Evolutionary conservation across 768 basidiomycete genomes (phyloP).

Genomic region (Cytidiella melzeri): DNA sequence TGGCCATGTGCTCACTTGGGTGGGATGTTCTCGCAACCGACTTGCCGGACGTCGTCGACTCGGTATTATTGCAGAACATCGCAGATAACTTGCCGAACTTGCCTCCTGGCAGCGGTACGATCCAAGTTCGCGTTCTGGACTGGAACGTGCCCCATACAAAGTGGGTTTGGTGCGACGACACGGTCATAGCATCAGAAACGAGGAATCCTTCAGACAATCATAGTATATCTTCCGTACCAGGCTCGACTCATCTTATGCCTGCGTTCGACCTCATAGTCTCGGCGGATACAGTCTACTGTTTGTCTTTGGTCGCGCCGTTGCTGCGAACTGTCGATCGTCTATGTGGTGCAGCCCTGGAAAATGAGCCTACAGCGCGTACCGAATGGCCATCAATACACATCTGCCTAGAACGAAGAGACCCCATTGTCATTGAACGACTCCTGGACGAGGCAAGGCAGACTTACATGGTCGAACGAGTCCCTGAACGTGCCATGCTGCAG

Average conservation of each 20-base stretch:
- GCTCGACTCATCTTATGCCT: slow-evolving; percentile 30
- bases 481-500: slow-evolving; percentile 51
- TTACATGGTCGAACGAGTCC: slow-evolving; percentile 52
- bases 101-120: slow-evolving; percentile 33
- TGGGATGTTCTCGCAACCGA: slow-evolving; percentile 80
- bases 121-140: slow-evolving; percentile 63
- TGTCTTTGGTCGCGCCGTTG: slow-evolving; percentile 59
- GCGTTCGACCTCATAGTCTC: slow-evolving; percentile 76
- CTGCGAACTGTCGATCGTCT: slow-evolving; percentile 60
- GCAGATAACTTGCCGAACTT: slow-evolving; percentile 34
- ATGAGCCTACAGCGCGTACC: slow-evolving; percentile 4
- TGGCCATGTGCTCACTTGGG: slow-evolving; percentile 60
- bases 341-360: slow-evolving; percentile 31
- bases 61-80: slow-evolving; percentile 63
- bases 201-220: not conserved
- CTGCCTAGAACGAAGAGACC: slow-evolving; percentile 76
- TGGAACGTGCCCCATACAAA: slow-evolving; percentile 53
- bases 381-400: slow-evolving; percentile 48
- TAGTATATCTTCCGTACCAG: slow-evolving; percentile 3
- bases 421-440: slow-evolving; percentile 51
- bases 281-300: slow-evolving; percentile 76
- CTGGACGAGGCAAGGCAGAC: slow-evolving; percentile 46
- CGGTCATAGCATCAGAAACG: slow-evolving; percentile 10
- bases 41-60: slow-evolving; percentile 51
- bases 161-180: slow-evolving; percentile 46